Evolutionary conservation across 2,329 filamentous ascomycete genomes (phyloP).

Genomic region (Trichoderma guizhouense): DNA sequence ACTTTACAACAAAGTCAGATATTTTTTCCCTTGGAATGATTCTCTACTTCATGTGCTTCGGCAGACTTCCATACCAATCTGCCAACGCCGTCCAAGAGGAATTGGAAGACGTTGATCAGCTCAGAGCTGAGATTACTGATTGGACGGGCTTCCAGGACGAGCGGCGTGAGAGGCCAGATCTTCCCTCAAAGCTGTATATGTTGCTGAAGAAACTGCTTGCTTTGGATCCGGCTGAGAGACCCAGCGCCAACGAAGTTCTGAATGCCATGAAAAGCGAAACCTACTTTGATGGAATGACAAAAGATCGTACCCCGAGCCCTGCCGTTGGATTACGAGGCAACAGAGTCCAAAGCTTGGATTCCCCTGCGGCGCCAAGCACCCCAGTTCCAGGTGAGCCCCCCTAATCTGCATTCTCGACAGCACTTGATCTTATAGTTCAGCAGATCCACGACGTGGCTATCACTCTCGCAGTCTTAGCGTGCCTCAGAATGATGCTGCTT

Average conservation of each 20-base stretch:
- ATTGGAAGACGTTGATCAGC: constrained; percentile 80
- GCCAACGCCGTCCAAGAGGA: constrained; percentile 87
- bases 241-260: constrained; percentile 82
- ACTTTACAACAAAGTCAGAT: constrained; percentile 96
- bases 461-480: constrained; percentile 18
- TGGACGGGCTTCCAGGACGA: constrained; percentile 88
- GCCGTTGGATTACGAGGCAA: constrained; percentile 41
- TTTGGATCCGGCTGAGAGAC: constrained; percentile 70
- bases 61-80: constrained; percentile 76
- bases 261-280: constrained; percentile 69
- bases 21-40: constrained; percentile 99
- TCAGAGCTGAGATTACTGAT: constrained; percentile 78
- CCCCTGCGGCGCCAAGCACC: constrained; percentile 47
- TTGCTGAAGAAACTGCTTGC: constrained; percentile 79
- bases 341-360: constrained; percentile 55
- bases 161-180: constrained; percentile 69
- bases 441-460: constrained; percentile 30
- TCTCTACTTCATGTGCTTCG: constrained; percentile 96
- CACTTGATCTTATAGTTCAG: constrained; percentile 29
- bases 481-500: not conserved
- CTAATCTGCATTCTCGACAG: constrained; percentile 21
- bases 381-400: constrained; percentile 43
- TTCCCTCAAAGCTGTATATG: constrained; percentile 81
- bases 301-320: constrained; percentile 34
- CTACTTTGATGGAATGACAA: constrained; percentile 42